Evolutionary conservation across 495 filamentous ascomycete genomes (phyloP), one percentile per base, ranked within the genome.

Genomic region (Penicillium samsonianum): DNA sequence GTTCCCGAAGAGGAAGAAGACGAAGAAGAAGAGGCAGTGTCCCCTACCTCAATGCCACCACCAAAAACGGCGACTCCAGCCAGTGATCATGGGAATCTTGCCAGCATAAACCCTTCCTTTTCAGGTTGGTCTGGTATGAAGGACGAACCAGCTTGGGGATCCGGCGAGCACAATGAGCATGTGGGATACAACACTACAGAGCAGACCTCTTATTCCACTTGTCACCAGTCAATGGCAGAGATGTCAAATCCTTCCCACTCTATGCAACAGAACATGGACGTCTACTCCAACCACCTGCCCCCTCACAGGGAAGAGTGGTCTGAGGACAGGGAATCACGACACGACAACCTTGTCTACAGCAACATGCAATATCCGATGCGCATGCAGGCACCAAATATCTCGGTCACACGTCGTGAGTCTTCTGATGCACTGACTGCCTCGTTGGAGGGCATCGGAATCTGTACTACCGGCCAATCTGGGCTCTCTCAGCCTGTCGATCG

Each of bases 391-490:
- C 65, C 70, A n/a, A 68, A 73, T 37, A 65, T 69, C 22, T 61
- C 71, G 8, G 50, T 74, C 25, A 60, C 70, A 7, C 65, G 73
- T 23, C 71, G 76, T 25, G 71, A 67, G 54, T 80, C 77, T n/a
- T 74, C 73, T 7, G 73, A 73, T 58, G 70, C 76, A 17, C 67
- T 80, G 31, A 65, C 73, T 5, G 58, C 70, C 19, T 67, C 76
- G 9, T 52, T 79, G 30, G 69, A 73, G 46, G 69, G 71, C 8
- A 74, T 80, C 55, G 78, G 75, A 10, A 75, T 80, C 47, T 65
- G 73, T 48, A 67, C 63, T 7, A 25, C 50, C 7, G 57, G 63
- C 11, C 64, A 60, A 23, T 56, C 65, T 31, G 62, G 59, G 14
- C 42, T 69, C 50, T 64, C 67, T 14, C 65, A 68, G n/a, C 59